Evolutionary conservation across 2,329 filamentous ascomycete species (phyloP).

Genomic region (Fusarium sp.): DNA sequence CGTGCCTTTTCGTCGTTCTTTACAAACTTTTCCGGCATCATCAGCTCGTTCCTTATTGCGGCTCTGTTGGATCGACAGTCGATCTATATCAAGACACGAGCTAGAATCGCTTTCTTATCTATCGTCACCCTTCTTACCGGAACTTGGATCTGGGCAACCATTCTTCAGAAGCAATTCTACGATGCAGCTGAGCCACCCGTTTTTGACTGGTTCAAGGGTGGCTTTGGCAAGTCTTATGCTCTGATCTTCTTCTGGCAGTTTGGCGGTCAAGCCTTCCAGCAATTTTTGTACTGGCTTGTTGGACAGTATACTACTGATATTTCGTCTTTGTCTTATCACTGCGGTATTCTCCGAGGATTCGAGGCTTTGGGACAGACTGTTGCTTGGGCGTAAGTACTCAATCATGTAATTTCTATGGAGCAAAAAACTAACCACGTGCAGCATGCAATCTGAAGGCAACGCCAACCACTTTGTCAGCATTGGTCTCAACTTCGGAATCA

Average conservation of each 20-base stretch:
- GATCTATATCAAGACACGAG: conserved; percentile 39
- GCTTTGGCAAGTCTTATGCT: conserved; percentile 35
- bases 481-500: conserved; percentile 23
- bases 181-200: conserved; percentile 23
- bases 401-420: too few species aligned
- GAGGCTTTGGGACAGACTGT: conserved; percentile 23
- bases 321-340: conserved; percentile 19
- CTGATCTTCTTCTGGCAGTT: conserved; percentile 42
- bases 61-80: conserved; percentile 32
- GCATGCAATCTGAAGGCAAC: conserved; percentile 28
- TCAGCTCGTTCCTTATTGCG: conserved; percentile 11
- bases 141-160: conserved; percentile 37
- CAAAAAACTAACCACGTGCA: not conserved
- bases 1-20: conserved; percentile 25
- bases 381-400: conserved; percentile 29
- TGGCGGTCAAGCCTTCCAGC: conserved; percentile 34
- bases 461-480: conserved; percentile 29
- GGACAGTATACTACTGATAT: conserved; percentile 22
- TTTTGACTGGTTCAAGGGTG: conserved; percentile 37
- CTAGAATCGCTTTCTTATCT: not conserved
- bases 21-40: conserved; percentile 21
- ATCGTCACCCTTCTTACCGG: conserved; percentile 15
- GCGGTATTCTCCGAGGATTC: conserved; percentile 24
- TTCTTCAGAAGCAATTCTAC: conserved; percentile 37
- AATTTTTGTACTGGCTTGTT: conserved; percentile 27